These are phyloP conservation scores for Trichoderma parareesei DNA, from an alignment of 495 filamentous ascomycete genomes.

Conservation along the genomic window DNA sequence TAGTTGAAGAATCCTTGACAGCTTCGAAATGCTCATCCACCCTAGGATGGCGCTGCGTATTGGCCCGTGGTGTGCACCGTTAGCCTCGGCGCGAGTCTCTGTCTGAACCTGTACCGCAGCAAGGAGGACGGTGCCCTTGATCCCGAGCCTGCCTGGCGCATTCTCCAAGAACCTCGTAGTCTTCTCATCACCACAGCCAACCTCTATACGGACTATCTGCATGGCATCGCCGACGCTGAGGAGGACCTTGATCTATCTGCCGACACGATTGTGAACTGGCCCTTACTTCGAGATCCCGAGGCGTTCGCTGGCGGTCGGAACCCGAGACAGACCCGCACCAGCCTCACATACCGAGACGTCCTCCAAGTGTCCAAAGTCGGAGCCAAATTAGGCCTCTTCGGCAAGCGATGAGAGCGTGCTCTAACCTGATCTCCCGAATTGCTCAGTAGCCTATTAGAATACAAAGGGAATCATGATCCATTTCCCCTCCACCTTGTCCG, in stretches of 20 bases:
- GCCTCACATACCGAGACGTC: constrained; percentile 91
- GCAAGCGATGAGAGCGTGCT: constrained; percentile 22
- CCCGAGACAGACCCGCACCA: constrained; percentile 60
- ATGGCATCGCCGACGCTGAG: constrained; percentile 61
- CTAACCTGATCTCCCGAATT: background rate
- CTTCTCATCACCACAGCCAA: constrained; percentile 62
- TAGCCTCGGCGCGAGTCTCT: constrained; percentile 67
- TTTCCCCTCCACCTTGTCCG: constrained; percentile 51
- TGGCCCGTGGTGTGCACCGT: constrained; percentile 83
- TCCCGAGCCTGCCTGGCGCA: constrained; percentile 48
- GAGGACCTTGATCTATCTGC: constrained; percentile 53
- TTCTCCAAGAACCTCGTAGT: constrained; percentile 82
- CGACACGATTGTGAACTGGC: constrained; percentile 75
- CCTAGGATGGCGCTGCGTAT: constrained; percentile 71
- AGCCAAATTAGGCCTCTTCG: constrained; percentile 53
- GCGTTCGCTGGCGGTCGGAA: constrained; percentile 50
- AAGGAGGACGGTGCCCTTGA: constrained; percentile 41
- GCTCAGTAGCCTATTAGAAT: constrained; percentile 38
- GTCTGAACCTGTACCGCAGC: constrained; percentile 71
- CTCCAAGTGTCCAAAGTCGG: constrained; percentile 74
- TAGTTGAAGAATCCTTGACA: constrained; percentile 14
- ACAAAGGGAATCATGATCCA: constrained; percentile 81
- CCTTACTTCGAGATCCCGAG: constrained; percentile 54
- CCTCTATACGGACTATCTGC: constrained; percentile 65
- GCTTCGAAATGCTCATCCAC: constrained; percentile 10